Evolutionary conservation across 306 rosid species (phyloP).

Genomic region (Elaeagnus macrophylla): DNA sequence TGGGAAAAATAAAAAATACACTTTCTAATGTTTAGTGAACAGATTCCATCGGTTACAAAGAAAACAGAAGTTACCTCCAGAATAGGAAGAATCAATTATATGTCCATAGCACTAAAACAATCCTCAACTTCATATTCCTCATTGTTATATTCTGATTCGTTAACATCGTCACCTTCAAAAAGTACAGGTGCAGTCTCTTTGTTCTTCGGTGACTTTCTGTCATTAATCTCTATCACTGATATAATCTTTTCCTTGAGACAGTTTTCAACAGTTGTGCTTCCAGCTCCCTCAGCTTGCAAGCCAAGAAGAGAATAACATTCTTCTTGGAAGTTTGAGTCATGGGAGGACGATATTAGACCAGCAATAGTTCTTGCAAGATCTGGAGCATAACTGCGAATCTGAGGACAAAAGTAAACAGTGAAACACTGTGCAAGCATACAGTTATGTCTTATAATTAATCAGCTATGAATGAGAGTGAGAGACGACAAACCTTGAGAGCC

Average conservation of each 20-base stretch:
- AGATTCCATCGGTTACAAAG: too few species aligned
- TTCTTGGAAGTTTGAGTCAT: conserved; percentile 52
- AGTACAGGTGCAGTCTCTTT: conserved; percentile 50
- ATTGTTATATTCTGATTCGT: conserved; percentile 32
- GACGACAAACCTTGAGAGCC: conserved; percentile 53
- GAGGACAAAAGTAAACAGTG: conserved; percentile 23
- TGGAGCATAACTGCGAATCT: conserved; percentile 69
- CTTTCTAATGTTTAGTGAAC: too few species aligned
- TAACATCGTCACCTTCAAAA: conserved; percentile 38
- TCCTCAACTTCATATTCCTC: conserved; percentile 26
- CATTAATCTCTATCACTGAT: conserved; percentile 60
- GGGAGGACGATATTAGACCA: conserved; percentile 66
- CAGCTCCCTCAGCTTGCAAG: conserved; percentile 47
- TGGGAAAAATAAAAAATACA: too few species aligned
- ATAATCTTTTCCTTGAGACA: conserved; percentile 50
- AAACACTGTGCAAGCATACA: background rate
- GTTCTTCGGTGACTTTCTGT: conserved; percentile 41
- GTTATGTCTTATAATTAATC: background rate
- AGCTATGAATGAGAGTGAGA: background rate
- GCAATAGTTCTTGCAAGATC: conserved; percentile 80
- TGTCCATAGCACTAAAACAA: conserved; percentile 35
- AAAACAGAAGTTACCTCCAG: background rate
- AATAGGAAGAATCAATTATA: conserved; percentile 9
- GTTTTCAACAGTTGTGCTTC: conserved; percentile 43
- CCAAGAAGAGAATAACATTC: conserved; percentile 84